Conservation (phyloP, 2,329 filamentous ascomycete genomes). For the Aspergillus fumigatiaffinis region DNA sequence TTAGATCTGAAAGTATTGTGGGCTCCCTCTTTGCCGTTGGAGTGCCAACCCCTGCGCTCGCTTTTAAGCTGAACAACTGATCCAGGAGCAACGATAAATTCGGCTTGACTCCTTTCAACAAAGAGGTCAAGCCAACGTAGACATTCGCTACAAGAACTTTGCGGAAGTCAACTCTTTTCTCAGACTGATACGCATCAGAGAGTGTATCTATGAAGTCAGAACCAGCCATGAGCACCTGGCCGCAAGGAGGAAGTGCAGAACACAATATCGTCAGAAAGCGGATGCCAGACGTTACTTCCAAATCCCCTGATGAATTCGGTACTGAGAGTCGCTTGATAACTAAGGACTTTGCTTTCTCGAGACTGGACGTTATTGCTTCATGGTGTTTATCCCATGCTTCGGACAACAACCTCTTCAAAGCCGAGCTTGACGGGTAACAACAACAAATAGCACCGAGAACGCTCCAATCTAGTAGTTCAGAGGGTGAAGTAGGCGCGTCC, state of each 20-base stretch:
- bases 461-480: conserved; percentile 57
- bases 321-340: conserved; percentile 30
- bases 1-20: conserved; percentile 75
- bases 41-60: conserved; percentile 61
- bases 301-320: conserved; percentile 6
- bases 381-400: conserved; percentile 42
- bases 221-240: conserved; percentile 69
- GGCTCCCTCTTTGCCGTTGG: conserved; percentile 36
- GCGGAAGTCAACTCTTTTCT: conserved; percentile 60
- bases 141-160: conserved; percentile 66
- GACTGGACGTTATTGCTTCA: conserved; percentile 29
- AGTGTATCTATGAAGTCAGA: conserved; percentile 84
- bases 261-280: conserved; percentile 38
- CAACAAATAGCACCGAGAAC: conserved; percentile 67
- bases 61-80: conserved; percentile 76
- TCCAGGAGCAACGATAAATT: conserved; percentile 75
- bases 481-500: conserved; percentile 41
- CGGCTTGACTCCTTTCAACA: conserved; percentile 63
- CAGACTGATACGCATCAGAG: conserved; percentile 41
- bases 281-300: conserved; percentile 24
- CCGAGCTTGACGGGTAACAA: conserved; percentile 62
- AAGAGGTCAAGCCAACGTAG: conserved; percentile 70
- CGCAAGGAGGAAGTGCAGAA: conserved; percentile 41
- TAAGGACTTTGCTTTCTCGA: conserved; percentile 34
- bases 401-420: conserved; percentile 51